A percentile compares a stretch with the other conserved stretches of the same genome.
Conservation (phyloP, 495 filamentous ascomycete genomes). For the Talaromyces ruber region DNA sequence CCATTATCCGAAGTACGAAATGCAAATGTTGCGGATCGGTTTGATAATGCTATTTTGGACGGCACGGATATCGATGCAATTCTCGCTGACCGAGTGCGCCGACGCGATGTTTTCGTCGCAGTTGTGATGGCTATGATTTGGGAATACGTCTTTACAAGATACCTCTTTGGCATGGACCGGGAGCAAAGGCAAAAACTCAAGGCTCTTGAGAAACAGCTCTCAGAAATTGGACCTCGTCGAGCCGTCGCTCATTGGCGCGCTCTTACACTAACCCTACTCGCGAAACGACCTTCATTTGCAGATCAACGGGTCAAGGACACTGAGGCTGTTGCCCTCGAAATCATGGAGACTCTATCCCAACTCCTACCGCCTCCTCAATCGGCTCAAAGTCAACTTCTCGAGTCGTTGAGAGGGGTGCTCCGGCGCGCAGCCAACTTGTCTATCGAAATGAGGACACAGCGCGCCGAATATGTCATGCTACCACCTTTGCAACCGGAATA, state of each 20-base stretch:
- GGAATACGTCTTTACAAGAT: constrained; percentile 95
- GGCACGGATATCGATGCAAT: constrained; percentile 83
- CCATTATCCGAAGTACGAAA: constrained; percentile 59
- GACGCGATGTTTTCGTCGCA: constrained; percentile 92
- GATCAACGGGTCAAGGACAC: constrained; percentile 74
- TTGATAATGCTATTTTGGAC: constrained; percentile 90
- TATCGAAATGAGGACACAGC: constrained; percentile 92
- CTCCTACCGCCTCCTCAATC: constrained; percentile 77
- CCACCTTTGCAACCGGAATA: constrained; percentile 93
- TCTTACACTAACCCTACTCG: constrained; percentile 80
- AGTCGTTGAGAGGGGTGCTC: constrained; percentile 76
- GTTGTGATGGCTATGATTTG: constrained; percentile 97
- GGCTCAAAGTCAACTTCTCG: constrained; percentile 61
- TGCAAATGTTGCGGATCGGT: constrained; percentile 80
- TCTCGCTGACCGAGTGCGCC: constrained; percentile 73
- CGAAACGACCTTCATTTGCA: constrained; percentile 63
- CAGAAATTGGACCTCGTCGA: constrained; percentile 70
- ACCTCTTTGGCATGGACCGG: constrained; percentile 95
- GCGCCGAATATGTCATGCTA: constrained; percentile 95
- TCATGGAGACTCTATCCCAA: constrained; percentile 66
- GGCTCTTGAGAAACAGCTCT: constrained; percentile 79
- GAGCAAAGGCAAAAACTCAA: constrained; percentile 97
- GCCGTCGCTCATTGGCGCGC: constrained; percentile 95
- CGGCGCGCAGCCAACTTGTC: constrained; percentile 75
- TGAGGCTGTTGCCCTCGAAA: constrained; percentile 79